Conservation (phyloP, 768 basidiomycete genomes). For the Lactifluus piperatus region DNA sequence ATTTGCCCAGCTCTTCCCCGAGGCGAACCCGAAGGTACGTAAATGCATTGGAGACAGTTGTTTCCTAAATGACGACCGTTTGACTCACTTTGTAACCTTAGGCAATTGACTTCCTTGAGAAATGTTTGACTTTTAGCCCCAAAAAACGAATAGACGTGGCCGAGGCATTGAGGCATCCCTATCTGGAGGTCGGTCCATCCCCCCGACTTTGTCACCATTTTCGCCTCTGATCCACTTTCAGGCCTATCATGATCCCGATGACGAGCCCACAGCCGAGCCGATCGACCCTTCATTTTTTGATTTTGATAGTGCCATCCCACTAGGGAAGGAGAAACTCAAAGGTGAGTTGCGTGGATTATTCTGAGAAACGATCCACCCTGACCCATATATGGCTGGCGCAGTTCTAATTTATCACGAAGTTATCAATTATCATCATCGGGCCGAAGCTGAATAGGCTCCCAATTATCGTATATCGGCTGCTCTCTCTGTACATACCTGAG, state of each 20-base stretch:
- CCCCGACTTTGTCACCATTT: not conserved
- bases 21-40: conserved; percentile 58
- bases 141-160: conserved; percentile 82
- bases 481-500: conserved; percentile 5
- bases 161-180: conserved; percentile 83
- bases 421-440: not conserved
- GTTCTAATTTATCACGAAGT: conserved; percentile 20
- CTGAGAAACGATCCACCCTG: not conserved
- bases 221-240: conserved; percentile 23
- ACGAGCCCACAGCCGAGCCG: conserved; percentile 76
- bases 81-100: conserved; percentile 22
- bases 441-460: conserved; percentile 7
- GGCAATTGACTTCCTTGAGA: conserved; percentile 73
- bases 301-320: conserved; percentile 62
- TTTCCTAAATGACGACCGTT: not conserved
- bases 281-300: conserved; percentile 76
- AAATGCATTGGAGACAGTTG: not conserved
- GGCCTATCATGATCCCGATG: conserved; percentile 84
- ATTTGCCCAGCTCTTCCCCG: conserved; percentile 62
- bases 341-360: conserved; percentile 31
- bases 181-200: conserved; percentile 56
- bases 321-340: conserved; percentile 64
- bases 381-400: not conserved
- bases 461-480: conserved; percentile 3
- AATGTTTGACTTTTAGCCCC: conserved; percentile 78